Conservation (phyloP, 2,329 filamentous ascomycete species). For the Nigrospora sphaerica region DNA sequence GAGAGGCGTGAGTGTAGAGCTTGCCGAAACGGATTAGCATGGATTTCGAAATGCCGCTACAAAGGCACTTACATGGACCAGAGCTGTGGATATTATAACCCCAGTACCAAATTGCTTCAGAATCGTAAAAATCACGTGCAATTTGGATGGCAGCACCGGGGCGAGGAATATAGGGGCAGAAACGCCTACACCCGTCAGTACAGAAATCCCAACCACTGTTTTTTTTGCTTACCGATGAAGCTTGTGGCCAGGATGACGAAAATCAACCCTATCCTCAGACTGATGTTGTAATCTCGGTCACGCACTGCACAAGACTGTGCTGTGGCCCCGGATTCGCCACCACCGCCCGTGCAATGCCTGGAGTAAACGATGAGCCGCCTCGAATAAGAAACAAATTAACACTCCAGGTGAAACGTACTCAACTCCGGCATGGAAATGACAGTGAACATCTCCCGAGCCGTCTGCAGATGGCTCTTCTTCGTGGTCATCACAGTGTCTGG, state of each 20-base stretch:
- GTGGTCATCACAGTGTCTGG: background rate
- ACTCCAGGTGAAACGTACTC: conserved; percentile 46
- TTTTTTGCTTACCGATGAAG: conserved; percentile 42
- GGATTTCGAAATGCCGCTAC: background rate
- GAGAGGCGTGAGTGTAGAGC: conserved; percentile 64
- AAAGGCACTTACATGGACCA: conserved; percentile 50
- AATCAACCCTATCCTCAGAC: conserved; percentile 61
- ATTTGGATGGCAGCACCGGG: conserved; percentile 45
- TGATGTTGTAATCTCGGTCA: conserved; percentile 56
- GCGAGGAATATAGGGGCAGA: conserved; percentile 60
- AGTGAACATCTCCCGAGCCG: conserved; percentile 35
- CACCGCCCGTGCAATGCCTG: conserved; percentile 50
- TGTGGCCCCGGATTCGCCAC: conserved; percentile 29
- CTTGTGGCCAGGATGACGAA: conserved; percentile 67
- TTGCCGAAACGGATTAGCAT: conserved; percentile 19
- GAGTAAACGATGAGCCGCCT: conserved; percentile 9
- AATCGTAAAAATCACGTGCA: conserved; percentile 47
- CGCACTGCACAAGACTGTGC: conserved; percentile 34
- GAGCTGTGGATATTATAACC: conserved; percentile 64
- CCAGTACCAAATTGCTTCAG: conserved; percentile 71
- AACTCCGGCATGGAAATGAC: conserved; percentile 70
- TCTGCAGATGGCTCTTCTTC: conserved; percentile 3
- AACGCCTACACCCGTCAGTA: conserved; percentile 32
- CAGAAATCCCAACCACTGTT: background rate
- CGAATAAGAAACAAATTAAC: background rate